phyloP scores from a whole-genome alignment of 2,329 filamentous ascomycete species.

The Gnomoniopsis smithogilvyi region DNA sequence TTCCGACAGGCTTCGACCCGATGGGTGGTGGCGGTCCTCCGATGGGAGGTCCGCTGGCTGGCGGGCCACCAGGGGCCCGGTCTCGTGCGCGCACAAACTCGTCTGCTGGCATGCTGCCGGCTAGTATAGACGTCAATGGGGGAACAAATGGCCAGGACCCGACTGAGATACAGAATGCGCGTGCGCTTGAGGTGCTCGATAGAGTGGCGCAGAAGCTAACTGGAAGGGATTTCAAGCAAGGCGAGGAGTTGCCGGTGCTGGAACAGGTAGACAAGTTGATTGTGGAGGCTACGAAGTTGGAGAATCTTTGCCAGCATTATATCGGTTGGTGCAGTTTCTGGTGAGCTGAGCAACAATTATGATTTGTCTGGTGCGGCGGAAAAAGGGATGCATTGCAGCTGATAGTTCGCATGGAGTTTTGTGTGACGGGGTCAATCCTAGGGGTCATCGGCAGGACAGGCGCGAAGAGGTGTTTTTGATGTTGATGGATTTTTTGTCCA shows the following conservation, averaged over 20 bases:
- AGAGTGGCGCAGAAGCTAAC: slow-evolving; percentile 95
- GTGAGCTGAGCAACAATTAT: slow-evolving; percentile 46
- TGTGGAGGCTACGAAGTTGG: slow-evolving; percentile 90
- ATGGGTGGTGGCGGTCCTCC: background rate
- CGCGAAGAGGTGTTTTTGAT: background rate
- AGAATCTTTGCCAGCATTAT: slow-evolving; percentile 98
- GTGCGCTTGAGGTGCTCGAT: slow-evolving; percentile 86
- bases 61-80: slow-evolving; percentile 46
- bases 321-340: slow-evolving; percentile 99
- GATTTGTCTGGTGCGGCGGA: background rate
- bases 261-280: slow-evolving; percentile 94
- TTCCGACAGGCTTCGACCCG: slow-evolving; percentile 31
- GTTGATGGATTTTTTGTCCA: background rate
- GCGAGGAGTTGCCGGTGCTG: slow-evolving; percentile 79
- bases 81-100: slow-evolving; percentile 60
- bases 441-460: background rate
- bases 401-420: slow-evolving; percentile 7
- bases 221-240: slow-evolving; percentile 83
- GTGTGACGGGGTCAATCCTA: background rate
- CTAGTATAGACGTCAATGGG: slow-evolving; percentile 31
- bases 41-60: slow-evolving; percentile 29
- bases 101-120: slow-evolving; percentile 34
- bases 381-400: background rate
- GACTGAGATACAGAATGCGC: slow-evolving; percentile 84
- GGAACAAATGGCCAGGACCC: slow-evolving; percentile 38